Evolutionary conservation across 305 asterid genomes (phyloP).

Genomic region (Rubia occidens): DNA sequence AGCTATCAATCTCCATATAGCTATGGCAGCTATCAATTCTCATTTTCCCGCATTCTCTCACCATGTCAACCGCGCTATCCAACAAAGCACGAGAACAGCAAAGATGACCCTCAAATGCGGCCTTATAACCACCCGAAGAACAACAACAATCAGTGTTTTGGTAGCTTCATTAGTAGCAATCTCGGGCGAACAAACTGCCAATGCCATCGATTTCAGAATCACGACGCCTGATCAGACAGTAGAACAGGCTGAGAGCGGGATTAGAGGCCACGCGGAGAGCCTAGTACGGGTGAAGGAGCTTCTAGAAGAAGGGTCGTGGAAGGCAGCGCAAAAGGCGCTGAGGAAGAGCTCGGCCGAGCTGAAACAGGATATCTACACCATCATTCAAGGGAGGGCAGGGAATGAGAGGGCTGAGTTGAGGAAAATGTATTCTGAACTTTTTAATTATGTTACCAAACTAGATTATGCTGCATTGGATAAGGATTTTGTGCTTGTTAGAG

Average conservation of each 20-base stretch:
- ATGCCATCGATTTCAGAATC: conserved; percentile 44
- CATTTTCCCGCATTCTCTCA: conserved; percentile 1
- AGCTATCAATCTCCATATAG: background rate
- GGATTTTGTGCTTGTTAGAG: conserved; percentile 44
- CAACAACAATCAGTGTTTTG: conserved; percentile 2
- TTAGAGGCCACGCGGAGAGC: conserved; percentile 34
- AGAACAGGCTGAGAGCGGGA: conserved; percentile 46
- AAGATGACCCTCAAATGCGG: conserved; percentile 14
- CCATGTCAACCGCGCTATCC: background rate
- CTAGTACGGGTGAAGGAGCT: conserved; percentile 41
- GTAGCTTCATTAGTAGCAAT: conserved; percentile 1
- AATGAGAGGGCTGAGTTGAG: conserved; percentile 43
- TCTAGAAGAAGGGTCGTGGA: conserved; percentile 43
- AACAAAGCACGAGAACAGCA: conserved; percentile 9
- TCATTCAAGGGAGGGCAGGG: conserved; percentile 47
- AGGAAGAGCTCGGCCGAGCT: conserved; percentile 43
- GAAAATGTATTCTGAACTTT: conserved; percentile 40
- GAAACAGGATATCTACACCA: conserved; percentile 64
- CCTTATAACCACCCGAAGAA: conserved; percentile 16
- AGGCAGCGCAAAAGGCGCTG: conserved; percentile 47
- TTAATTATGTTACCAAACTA: conserved; percentile 45
- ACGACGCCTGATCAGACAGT: conserved; percentile 57
- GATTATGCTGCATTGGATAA: conserved; percentile 72
- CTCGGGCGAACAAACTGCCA: conserved; percentile 3
- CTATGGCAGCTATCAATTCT: conserved; percentile 6